These are phyloP conservation scores for Rhizophora mangle DNA, from an alignment of 345 rosid species.

Conservation along the genomic window DNA sequence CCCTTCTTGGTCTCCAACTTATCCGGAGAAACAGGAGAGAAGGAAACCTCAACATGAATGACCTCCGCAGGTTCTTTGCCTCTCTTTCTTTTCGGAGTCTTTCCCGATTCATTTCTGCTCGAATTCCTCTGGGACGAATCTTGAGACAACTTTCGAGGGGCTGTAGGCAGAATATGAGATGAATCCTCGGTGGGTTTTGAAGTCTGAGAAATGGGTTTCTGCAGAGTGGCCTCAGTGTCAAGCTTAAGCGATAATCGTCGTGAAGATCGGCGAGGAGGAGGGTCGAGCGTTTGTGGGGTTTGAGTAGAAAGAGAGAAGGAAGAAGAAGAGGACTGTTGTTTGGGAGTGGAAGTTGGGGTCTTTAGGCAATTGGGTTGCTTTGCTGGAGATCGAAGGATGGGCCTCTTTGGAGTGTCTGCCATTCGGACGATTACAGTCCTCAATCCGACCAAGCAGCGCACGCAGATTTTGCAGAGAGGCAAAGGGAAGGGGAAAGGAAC, in stretches of 20 bases:
- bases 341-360: not conserved
- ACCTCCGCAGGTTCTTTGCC: not conserved
- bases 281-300: slow-evolving; percentile 42
- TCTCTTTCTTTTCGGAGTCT: slow-evolving; percentile 8
- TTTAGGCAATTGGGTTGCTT: slow-evolving; percentile 15
- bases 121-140: slow-evolving; percentile 1
- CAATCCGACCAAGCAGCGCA: not conserved
- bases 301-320: slow-evolving; percentile 36
- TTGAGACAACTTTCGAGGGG: slow-evolving; percentile 12
- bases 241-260: slow-evolving; percentile 21
- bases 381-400: slow-evolving; percentile 26
- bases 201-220: not conserved
- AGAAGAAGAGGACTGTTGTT: slow-evolving; percentile 23
- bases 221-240: slow-evolving; percentile 19
- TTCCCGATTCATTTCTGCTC: not conserved
- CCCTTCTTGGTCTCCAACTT: slow-evolving; percentile 50
- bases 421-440: slow-evolving; percentile 21
- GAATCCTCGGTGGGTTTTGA: slow-evolving; percentile 16
- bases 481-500: not conserved
- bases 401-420: slow-evolving; percentile 50
- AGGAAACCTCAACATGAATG: slow-evolving; percentile 25
- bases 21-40: slow-evolving; percentile 56
- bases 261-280: slow-evolving; percentile 55
- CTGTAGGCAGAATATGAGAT: slow-evolving; percentile 7
- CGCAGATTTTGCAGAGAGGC: slow-evolving; percentile 3